Conservation (phyloP, 139 green algal genomes). For the Chlamydomonas sp. region DNA sequence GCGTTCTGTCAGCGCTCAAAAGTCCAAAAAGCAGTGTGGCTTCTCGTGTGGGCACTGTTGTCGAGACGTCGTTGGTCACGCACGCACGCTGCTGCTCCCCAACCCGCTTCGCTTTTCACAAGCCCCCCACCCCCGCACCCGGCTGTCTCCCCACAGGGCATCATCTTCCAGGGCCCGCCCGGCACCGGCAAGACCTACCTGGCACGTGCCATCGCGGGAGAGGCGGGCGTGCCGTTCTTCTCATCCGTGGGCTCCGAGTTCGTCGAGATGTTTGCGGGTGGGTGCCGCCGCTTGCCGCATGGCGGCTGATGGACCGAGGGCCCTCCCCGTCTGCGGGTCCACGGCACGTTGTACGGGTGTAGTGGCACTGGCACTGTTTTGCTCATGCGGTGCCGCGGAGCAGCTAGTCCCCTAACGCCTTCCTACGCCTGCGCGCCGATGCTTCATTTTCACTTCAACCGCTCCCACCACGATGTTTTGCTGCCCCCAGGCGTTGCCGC, state of each 20-base stretch:
- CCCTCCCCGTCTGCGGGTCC: background rate
- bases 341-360: background rate
- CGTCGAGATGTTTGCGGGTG: constrained; percentile 73
- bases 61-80: background rate
- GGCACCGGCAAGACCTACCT: constrained; percentile 81
- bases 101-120: background rate
- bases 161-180: constrained; percentile 70
- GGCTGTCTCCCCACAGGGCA: constrained; percentile 40
- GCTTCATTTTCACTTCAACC: background rate
- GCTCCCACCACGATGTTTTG: background rate
- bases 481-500: constrained; percentile 60
- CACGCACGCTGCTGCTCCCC: background rate
- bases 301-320: background rate
- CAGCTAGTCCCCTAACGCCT: no score
- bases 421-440: no score
- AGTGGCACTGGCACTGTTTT: background rate
- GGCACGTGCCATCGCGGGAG: constrained; percentile 72
- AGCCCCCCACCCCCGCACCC: background rate
- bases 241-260: constrained; percentile 73
- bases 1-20: background rate
- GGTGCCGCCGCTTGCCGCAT: background rate
- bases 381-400: no score
- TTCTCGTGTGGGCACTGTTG: background rate
- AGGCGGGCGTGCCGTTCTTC: constrained; percentile 63
- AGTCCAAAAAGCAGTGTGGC: background rate